Percentiles rank a stretch among this genome's conserved stretches.
These are phyloP conservation scores for Irpex rosettiformis DNA, from an alignment of 1,284 basidiomycete species.

Conservation along the genomic window DNA sequence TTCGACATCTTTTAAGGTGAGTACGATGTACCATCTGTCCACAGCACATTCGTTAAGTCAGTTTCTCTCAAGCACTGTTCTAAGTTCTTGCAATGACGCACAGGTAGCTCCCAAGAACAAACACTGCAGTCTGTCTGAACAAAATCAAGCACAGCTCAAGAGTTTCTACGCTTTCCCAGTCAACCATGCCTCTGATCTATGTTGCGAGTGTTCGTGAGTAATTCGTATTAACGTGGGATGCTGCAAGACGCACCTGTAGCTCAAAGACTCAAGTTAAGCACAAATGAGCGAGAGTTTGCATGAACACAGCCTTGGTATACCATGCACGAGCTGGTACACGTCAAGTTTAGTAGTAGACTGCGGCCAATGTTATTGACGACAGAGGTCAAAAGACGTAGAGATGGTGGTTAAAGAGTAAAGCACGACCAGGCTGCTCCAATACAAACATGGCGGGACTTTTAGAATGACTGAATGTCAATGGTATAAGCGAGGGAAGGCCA, in stretches of 20 bases:
- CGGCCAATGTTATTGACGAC: too few species aligned
- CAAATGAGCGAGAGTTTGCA: too few species aligned
- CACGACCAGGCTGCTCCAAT: neutral
- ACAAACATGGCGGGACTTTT: neutral
- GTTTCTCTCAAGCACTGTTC: neutral
- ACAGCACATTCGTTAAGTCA: too few species aligned
- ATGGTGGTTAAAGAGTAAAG: neutral
- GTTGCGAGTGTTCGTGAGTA: neutral
- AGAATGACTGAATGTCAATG: neutral
- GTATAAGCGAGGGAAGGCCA: neutral
- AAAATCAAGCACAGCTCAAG: neutral
- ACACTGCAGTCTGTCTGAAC: neutral
- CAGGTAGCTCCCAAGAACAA: neutral
- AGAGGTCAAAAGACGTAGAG: too few species aligned
- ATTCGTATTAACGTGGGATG: neutral
- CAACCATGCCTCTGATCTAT: neutral
- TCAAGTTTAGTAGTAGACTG: too few species aligned
- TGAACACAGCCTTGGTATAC: too few species aligned
- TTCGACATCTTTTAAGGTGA: constrained; percentile 1
- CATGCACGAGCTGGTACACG: too few species aligned
- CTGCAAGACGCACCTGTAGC: neutral
- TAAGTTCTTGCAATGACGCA: neutral
- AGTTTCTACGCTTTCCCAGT: neutral
- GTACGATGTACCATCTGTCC: neutral
- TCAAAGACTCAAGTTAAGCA: neutral